Conservation (phyloP, 2,329 filamentous ascomycete genomes). For the Pseudogymnoascus sp. region DNA sequence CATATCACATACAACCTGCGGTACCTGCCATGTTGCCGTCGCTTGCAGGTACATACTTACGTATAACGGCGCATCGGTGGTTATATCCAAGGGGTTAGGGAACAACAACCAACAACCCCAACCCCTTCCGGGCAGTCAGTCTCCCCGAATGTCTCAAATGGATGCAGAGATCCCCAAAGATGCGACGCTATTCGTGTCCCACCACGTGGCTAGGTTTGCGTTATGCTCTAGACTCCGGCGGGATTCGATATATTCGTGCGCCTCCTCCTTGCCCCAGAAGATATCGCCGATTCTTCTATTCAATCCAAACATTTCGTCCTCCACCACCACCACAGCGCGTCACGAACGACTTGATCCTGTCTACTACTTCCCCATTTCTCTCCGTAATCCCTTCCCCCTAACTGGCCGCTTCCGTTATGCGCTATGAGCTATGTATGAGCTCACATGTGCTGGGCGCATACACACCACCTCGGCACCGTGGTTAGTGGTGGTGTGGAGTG, state of each 20-base stretch:
- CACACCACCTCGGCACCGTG: constrained; percentile 1
- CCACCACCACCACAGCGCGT: background rate
- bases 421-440: background rate
- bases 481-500: background rate
- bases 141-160: background rate
- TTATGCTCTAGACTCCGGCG: background rate
- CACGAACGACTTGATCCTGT: no score
- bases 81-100: background rate
- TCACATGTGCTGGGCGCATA: background rate
- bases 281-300: background rate
- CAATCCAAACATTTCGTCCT: background rate
- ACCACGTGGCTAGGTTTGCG: background rate
- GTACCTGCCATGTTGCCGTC: background rate
- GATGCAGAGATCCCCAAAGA: background rate
- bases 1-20: background rate
- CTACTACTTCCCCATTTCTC: background rate
- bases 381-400: background rate
- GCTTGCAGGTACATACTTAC: background rate
- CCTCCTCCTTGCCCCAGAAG: background rate
- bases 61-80: background rate
- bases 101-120: no score
- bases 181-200: no score
- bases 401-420: background rate
- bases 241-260: background rate
- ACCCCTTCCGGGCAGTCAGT: background rate